These are phyloP conservation scores for Coniella lustricola DNA, from an alignment of 2,329 filamentous ascomycete genomes.

Conservation along the genomic window DNA sequence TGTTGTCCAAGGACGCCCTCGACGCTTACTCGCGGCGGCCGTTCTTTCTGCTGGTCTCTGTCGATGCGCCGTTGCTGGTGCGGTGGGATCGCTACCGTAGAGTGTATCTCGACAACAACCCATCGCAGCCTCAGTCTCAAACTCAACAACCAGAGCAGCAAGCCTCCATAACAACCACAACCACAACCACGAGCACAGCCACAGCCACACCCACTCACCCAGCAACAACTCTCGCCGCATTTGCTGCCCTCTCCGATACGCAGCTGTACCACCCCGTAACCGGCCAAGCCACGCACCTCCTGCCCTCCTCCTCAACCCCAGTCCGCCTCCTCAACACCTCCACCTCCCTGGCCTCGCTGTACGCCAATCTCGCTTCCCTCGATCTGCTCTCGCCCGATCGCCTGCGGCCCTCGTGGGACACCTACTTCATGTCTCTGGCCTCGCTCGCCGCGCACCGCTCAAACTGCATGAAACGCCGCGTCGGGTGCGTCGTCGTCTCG, in stretches of 20 bases:
- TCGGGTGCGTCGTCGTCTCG: slow-evolving; percentile 81
- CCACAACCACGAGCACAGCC: background rate
- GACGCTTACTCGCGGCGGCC: slow-evolving; percentile 73
- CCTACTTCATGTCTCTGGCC: slow-evolving; percentile 97
- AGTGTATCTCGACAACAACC: slow-evolving; percentile 15
- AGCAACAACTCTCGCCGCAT: slow-evolving; percentile 39
- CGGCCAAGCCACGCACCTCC: slow-evolving; percentile 63
- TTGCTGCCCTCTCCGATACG: slow-evolving; percentile 55
- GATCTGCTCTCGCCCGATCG: slow-evolving; percentile 73
- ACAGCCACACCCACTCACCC: background rate
- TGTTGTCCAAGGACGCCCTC: slow-evolving; percentile 64
- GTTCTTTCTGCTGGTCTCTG: slow-evolving; percentile 87
- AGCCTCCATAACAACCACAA: background rate
- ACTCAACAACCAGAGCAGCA: slow-evolving; percentile 19
- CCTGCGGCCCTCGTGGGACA: slow-evolving; percentile 86
- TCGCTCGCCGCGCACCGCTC: slow-evolving; percentile 81
- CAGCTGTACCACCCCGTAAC: slow-evolving; percentile 63
- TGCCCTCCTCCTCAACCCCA: slow-evolving; percentile 61
- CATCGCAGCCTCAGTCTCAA: background rate
- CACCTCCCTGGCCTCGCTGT: slow-evolving; percentile 61
- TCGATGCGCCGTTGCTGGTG: slow-evolving; percentile 80
- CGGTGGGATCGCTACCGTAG: slow-evolving; percentile 72
- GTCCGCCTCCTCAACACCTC: slow-evolving; percentile 84
- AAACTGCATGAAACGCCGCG: slow-evolving; percentile 97
- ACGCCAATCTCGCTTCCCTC: slow-evolving; percentile 64